phyloP scores from a whole-genome alignment of 1,284 basidiomycete species.

The Omphalotus olearius region DNA sequence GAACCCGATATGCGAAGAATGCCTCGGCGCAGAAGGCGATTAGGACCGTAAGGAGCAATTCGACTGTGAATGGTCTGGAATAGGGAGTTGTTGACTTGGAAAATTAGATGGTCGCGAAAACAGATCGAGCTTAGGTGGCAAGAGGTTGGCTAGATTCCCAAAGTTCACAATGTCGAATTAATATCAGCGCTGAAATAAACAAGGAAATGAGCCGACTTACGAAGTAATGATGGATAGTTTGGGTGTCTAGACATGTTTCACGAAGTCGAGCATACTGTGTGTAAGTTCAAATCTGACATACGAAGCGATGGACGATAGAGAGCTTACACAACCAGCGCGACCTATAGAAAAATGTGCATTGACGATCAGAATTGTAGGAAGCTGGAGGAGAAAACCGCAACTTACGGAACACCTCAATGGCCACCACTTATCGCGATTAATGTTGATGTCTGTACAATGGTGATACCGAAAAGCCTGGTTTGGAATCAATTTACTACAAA shows the following conservation, averaged over 20 bases:
- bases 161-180: not conserved
- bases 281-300: not conserved
- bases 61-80: not conserved
- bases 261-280: not conserved
- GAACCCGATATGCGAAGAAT: not conserved
- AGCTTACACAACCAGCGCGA: not conserved
- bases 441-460: not conserved
- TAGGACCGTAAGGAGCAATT: not conserved
- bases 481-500: too few species aligned
- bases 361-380: not conserved
- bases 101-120: too few species aligned
- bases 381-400: not conserved
- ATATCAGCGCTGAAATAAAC: not conserved
- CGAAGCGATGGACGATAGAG: too few species aligned
- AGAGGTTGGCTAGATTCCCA: too few species aligned
- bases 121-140: too few species aligned
- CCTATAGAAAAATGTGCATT: not conserved
- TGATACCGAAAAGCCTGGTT: conserved; percentile 1
- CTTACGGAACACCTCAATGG: not conserved
- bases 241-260: not conserved
- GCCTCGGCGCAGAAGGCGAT: not conserved
- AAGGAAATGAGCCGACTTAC: not conserved
- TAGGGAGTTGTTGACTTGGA: too few species aligned
- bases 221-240: not conserved
- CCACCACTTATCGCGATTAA: conserved; percentile 1